Percentiles rank a stretch among this genome's conserved stretches.
phyloP scores from a whole-genome alignment of 371 early-diverging fungal genomes.

The Blakeslea trispora region DNA sequence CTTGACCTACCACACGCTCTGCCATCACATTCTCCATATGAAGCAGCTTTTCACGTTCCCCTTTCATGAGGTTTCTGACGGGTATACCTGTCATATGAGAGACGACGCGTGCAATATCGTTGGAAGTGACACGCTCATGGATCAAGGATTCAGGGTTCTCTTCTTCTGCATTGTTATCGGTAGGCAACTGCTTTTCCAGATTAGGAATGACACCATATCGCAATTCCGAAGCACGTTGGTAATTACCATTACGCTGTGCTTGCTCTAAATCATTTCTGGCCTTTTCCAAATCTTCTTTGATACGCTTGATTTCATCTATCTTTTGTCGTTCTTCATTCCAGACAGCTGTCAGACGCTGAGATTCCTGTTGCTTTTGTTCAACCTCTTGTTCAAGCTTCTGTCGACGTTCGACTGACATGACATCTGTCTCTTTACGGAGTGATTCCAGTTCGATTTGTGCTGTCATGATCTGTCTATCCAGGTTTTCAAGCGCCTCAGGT shows the following conservation, averaged over 20 bases:
- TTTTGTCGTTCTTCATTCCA: conserved; percentile 77
- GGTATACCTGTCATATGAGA: conserved; percentile 90
- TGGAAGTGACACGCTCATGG: conserved; percentile 85
- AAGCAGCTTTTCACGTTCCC: conserved; percentile 83
- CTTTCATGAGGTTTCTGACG: conserved; percentile 73
- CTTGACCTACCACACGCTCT: conserved; percentile 85
- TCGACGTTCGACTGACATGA: conserved; percentile 70
- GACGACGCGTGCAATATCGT: conserved; percentile 87
- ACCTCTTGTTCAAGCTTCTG: conserved; percentile 67
- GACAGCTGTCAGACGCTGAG: conserved; percentile 57
- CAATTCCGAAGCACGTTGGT: conserved; percentile 75
- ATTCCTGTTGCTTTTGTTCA: conserved; percentile 64
- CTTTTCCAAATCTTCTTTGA: conserved; percentile 75
- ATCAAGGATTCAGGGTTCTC: conserved; percentile 63
- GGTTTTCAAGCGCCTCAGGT: conserved; percentile 73
- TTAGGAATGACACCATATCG: conserved; percentile 90
- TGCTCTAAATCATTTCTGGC: conserved; percentile 76
- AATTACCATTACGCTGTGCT: conserved; percentile 75
- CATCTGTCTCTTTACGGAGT: conserved; percentile 74
- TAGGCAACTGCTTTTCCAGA: conserved; percentile 70
- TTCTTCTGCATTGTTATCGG: conserved; percentile 54
- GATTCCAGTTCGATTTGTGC: conserved; percentile 77
- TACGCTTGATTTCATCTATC: conserved; percentile 70
- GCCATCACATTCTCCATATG: conserved; percentile 74
- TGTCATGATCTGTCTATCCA: conserved; percentile 76